Percentiles rank a stretch among this genome's conserved stretches.
phyloP scores from a whole-genome alignment of 83 land plant genomes.

The Picea abies region DNA sequence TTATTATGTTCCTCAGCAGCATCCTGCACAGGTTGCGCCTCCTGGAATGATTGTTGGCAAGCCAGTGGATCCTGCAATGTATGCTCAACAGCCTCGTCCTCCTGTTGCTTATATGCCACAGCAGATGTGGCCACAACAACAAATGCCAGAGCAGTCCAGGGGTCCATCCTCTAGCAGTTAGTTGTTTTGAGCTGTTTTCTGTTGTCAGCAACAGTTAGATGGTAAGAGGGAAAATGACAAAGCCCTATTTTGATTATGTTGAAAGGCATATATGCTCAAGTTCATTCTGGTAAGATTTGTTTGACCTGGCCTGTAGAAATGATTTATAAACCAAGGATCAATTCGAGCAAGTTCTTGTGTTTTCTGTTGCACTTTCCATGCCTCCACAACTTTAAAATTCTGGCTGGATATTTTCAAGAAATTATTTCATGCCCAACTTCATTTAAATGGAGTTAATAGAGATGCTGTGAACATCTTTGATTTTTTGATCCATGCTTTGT shows the following conservation, averaged over 20 bases:
- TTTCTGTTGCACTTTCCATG: background rate
- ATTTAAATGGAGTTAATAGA: background rate
- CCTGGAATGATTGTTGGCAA: conserved; percentile 50
- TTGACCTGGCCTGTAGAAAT: background rate
- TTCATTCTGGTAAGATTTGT: conserved; percentile 8
- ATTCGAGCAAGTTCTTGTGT: background rate
- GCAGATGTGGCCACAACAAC: conserved; percentile 50
- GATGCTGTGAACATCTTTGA: background rate
- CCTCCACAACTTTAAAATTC: background rate
- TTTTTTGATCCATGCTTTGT: background rate
- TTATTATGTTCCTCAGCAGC: conserved; percentile 37
- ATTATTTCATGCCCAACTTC: background rate
- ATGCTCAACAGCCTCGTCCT: conserved; percentile 44
- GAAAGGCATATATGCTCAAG: background rate
- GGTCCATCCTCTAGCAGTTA: conserved; percentile 9
- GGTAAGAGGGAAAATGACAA: background rate
- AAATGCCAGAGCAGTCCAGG: conserved; percentile 22
- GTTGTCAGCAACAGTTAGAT: conserved; percentile 2
- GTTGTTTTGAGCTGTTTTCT: background rate
- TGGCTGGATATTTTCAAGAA: background rate
- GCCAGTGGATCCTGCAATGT: conserved; percentile 52
- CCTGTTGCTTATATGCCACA: conserved; percentile 52
- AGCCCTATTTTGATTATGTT: background rate
- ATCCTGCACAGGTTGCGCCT: conserved; percentile 34
- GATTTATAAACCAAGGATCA: conserved; percentile 10